phyloP scores from a whole-genome alignment of 768 basidiomycete genomes.

The Suillus weaverae region DNA sequence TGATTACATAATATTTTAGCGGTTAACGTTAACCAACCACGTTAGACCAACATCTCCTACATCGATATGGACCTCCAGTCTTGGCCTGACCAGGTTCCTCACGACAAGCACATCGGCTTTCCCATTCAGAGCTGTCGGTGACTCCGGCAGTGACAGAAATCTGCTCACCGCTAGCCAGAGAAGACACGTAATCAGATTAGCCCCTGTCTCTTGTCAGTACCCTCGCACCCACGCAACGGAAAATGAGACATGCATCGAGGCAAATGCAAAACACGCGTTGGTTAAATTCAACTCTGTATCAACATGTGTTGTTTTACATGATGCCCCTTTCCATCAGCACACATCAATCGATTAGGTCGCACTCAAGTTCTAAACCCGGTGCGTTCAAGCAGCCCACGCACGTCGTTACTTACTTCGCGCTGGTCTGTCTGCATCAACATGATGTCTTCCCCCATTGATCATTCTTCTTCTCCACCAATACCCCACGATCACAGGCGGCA shows the following conservation, averaged over 20 bases:
- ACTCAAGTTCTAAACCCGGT: not conserved
- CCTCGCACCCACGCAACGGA: not conserved
- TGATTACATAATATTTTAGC: slow-evolving; percentile 1
- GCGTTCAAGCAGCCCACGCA: not conserved
- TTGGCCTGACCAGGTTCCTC: not conserved
- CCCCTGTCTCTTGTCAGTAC: slow-evolving; percentile 2
- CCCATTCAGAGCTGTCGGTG: not conserved
- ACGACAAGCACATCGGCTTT: too few species aligned
- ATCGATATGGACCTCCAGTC: not conserved
- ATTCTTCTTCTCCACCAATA: not conserved
- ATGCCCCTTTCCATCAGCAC: not conserved
- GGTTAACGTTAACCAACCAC: not conserved
- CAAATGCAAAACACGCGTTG: not conserved
- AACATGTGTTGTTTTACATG: not conserved
- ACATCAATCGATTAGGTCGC: not conserved
- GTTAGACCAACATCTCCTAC: not conserved
- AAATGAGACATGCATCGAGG: slow-evolving; percentile 6
- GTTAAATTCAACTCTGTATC: not conserved
- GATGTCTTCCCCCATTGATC: not conserved
- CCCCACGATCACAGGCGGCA: not conserved
- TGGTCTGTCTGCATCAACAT: not conserved
- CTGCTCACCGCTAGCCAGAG: not conserved
- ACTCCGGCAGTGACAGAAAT: not conserved
- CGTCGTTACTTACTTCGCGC: not conserved
- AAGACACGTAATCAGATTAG: not conserved